Percentiles rank a stretch among this genome's conserved stretches.
phyloP scores from a whole-genome alignment of 2,329 filamentous ascomycete species.

The Calonectria fujianensis region DNA sequence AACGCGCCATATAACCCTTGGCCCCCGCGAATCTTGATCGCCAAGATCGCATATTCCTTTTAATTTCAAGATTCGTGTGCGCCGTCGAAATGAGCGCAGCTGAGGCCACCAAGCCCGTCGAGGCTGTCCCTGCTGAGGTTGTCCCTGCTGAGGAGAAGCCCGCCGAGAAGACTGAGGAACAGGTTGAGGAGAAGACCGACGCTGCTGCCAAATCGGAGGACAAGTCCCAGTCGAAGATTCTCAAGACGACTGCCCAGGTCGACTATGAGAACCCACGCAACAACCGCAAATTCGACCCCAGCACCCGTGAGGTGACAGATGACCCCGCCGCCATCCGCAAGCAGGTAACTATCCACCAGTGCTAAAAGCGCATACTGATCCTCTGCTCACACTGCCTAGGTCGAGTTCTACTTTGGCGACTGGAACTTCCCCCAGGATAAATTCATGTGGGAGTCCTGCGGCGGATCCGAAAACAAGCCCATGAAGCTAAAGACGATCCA shows the following conservation, averaged over 20 bases:
- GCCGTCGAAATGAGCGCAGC: conserved; percentile 62
- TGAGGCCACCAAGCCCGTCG: conserved; percentile 63
- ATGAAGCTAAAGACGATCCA: conserved; percentile 86
- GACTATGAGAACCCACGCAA: conserved; percentile 66
- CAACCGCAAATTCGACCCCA: conserved; percentile 83
- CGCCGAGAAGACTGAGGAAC: conserved; percentile 52
- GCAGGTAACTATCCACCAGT: conserved; percentile 73
- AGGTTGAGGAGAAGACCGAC: conserved; percentile 53
- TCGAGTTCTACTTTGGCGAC: conserved; percentile 97
- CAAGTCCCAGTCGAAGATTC: conserved; percentile 57
- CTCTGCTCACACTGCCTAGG: conserved; percentile 67
- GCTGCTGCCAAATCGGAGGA: conserved; percentile 48
- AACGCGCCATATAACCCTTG: conserved; percentile 27
- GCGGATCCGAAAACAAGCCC: conserved; percentile 87
- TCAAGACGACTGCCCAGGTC: conserved; percentile 67
- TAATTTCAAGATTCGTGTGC: conserved; percentile 33
- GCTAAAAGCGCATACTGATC: neutral
- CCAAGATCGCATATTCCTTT: conserved; percentile 40
- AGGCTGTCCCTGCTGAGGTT: conserved; percentile 57
- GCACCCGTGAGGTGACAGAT: conserved; percentile 79
- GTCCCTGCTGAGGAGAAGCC: conserved; percentile 57
- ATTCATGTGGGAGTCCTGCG: conserved; percentile 87
- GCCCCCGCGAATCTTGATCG: conserved; percentile 29
- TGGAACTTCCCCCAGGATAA: conserved; percentile 92
- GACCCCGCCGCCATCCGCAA: conserved; percentile 88